Evolutionary conservation across 495 filamentous ascomycete genomes (phyloP).

Genomic region (Penicillium malachiteum): DNA sequence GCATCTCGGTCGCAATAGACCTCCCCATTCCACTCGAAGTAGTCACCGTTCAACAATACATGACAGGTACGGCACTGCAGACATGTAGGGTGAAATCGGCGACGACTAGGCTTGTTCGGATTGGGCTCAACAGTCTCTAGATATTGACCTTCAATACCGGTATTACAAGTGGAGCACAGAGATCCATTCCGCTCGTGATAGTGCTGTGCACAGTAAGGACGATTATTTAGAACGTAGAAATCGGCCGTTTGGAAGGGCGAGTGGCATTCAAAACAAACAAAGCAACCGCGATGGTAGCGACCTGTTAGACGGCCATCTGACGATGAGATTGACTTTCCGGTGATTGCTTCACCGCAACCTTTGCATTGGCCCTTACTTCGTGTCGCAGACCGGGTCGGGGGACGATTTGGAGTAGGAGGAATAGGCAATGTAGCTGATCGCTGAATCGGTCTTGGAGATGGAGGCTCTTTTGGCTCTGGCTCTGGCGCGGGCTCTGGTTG

Average conservation of each 20-base stretch:
- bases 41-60: constrained; percentile 61
- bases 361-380: constrained; percentile 73
- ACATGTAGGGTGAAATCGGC: constrained; percentile 85
- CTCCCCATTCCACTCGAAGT: constrained; percentile 65
- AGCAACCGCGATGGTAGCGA: constrained; percentile 90
- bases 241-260: constrained; percentile 82
- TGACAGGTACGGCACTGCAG: constrained; percentile 68
- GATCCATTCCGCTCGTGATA: constrained; percentile 91
- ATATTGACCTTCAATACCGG: constrained; percentile 91
- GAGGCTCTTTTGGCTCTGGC: constrained; percentile 4
- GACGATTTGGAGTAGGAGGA: constrained; percentile 13
- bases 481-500: neutral
- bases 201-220: constrained; percentile 87
- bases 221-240: constrained; percentile 87
- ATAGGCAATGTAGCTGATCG: constrained; percentile 28
- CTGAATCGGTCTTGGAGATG: constrained; percentile 24
- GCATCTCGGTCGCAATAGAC: constrained; percentile 88
- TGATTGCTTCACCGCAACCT: constrained; percentile 74
- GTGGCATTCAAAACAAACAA: constrained; percentile 83
- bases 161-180: constrained; percentile 73
- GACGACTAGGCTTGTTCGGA: constrained; percentile 49
- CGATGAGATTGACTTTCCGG: constrained; percentile 88
- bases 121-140: constrained; percentile 66
- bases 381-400: constrained; percentile 31
- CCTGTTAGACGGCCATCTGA: constrained; percentile 92